These are phyloP conservation scores for Leccinum ochraceum DNA, from an alignment of 768 basidiomycete genomes.

Conservation along the genomic window DNA sequence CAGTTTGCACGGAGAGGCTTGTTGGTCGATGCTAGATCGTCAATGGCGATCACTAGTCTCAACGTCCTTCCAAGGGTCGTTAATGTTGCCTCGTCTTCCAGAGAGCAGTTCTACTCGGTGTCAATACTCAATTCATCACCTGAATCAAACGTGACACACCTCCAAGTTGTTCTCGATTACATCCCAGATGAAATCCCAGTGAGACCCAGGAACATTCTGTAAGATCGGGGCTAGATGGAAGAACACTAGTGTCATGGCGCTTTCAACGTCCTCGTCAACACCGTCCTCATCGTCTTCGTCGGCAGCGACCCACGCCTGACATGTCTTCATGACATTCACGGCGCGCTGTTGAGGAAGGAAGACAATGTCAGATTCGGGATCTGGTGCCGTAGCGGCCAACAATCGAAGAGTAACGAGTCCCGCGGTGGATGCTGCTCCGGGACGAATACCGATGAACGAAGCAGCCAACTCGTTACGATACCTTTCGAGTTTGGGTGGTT, in stretches of 20 bases:
- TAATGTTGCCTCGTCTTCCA: slow-evolving; percentile 58
- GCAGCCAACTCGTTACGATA: slow-evolving; percentile 91
- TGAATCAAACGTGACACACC: slow-evolving; percentile 42
- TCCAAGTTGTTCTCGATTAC: slow-evolving; percentile 86
- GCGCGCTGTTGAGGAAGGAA: slow-evolving; percentile 86
- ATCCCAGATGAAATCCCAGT: slow-evolving; percentile 95
- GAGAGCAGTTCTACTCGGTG: slow-evolving; percentile 53
- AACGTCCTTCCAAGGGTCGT: slow-evolving; percentile 71
- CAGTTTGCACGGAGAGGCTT: slow-evolving; percentile 70
- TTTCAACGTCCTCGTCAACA: slow-evolving; percentile 77
- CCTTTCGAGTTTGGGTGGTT: slow-evolving; percentile 71
- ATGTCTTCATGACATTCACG: slow-evolving; percentile 82
- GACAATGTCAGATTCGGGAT: slow-evolving; percentile 72
- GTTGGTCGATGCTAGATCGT: slow-evolving; percentile 72
- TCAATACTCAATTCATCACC: not conserved
- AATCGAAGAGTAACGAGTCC: slow-evolving; percentile 71
- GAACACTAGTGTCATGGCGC: slow-evolving; percentile 73
- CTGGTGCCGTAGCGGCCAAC: slow-evolving; percentile 73
- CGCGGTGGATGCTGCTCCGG: slow-evolving; percentile 60
- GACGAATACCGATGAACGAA: slow-evolving; percentile 64
- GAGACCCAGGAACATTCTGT: slow-evolving; percentile 80
- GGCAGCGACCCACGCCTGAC: slow-evolving; percentile 76
- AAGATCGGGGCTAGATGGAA: slow-evolving; percentile 80
- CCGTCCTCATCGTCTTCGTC: slow-evolving; percentile 58
- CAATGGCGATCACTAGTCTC: slow-evolving; percentile 61